Evolutionary conservation across 495 filamentous ascomycete species (phyloP).

Genomic region (Penicillium riverlandense): DNA sequence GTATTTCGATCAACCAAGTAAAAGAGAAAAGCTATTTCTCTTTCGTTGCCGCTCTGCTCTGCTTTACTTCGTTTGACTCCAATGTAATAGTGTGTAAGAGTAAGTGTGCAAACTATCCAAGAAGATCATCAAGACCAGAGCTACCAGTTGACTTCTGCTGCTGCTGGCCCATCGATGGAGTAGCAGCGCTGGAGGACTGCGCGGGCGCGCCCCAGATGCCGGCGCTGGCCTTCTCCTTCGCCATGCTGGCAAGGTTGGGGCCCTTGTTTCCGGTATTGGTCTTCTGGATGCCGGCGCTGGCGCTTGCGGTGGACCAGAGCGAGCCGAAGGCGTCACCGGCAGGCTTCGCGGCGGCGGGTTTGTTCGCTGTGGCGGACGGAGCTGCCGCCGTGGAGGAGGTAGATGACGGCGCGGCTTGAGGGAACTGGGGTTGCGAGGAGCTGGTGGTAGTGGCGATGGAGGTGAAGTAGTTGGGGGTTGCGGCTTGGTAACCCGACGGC

Average conservation of each 20-base stretch:
- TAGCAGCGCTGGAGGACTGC: conserved; percentile 12
- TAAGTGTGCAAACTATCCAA: conserved; percentile 39
- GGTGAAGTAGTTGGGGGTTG: conserved; percentile 90
- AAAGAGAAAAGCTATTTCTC: too few relatives aligned
- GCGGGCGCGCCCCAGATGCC: conserved; percentile 82
- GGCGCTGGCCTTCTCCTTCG: conserved; percentile 89
- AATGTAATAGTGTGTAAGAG: too few relatives aligned
- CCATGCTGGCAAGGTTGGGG: conserved; percentile 78
- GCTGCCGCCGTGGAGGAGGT: conserved; percentile 33
- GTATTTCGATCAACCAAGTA: too few relatives aligned
- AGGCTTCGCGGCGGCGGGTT: conserved; percentile 46
- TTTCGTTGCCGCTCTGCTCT: too few relatives aligned
- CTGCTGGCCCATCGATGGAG: conserved; percentile 23
- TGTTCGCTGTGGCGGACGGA: conserved; percentile 24
- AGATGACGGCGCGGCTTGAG: conserved; percentile 25
- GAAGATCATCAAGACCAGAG: conserved; percentile 53
- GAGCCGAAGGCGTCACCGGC: conserved; percentile 79
- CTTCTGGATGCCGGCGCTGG: conserved; percentile 74
- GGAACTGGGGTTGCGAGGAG: conserved; percentile 18
- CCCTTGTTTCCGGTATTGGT: conserved; percentile 57
- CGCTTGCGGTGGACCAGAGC: conserved; percentile 73
- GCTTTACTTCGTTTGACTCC: too few relatives aligned
- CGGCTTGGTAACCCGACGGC: conserved; percentile 66
- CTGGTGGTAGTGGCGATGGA: conserved; percentile 48
- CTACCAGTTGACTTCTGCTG: conserved; percentile 38